A percentile compares a stretch with the other conserved stretches of the same genome.
Conservation (phyloP, 345 rosid species). For the Draba incana region DNA sequence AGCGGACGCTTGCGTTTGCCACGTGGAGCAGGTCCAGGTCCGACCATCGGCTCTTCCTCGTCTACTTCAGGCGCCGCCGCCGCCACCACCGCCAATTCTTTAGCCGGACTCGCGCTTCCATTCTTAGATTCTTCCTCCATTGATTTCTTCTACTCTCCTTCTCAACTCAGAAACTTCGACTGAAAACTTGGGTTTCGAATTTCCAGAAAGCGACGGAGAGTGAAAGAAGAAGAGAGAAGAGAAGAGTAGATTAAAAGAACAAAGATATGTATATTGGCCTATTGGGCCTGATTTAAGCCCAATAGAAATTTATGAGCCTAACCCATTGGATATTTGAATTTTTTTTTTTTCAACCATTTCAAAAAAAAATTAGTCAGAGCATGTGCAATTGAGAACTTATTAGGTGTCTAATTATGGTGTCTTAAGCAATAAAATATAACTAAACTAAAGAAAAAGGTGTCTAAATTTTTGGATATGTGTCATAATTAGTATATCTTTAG, state of each 20-base stretch:
- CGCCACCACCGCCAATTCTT: conserved; percentile 21
- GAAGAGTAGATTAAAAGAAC: background rate
- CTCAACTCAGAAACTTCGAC: background rate
- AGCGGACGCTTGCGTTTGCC: conserved; percentile 87
- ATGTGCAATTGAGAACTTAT: too few relatives aligned
- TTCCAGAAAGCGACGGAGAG: background rate
- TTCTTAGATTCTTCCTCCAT: conserved; percentile 61
- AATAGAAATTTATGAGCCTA: background rate
- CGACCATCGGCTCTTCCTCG: conserved; percentile 59
- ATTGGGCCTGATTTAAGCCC: conserved; percentile 17
- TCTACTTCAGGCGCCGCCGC: conserved; percentile 39
- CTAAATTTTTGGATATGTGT: too few relatives aligned
- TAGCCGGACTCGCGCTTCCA: conserved; percentile 40
- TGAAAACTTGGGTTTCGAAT: conserved; percentile 20
- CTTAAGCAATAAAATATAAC: too few relatives aligned
- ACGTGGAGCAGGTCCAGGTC: conserved; percentile 80
- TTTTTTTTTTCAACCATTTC: too few relatives aligned
- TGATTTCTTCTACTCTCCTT: conserved; percentile 7
- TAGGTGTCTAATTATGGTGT: too few relatives aligned
- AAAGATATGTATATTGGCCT: background rate
- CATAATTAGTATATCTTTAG: too few relatives aligned
- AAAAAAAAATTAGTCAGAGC: too few relatives aligned
- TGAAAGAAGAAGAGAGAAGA: background rate
- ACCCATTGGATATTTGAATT: background rate
- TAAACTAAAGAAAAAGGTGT: too few relatives aligned